Base-by-base conservation (phyloP, 2,329 filamentous ascomycete genomes). In the Paracorniculantispora psalliotae region DNA sequence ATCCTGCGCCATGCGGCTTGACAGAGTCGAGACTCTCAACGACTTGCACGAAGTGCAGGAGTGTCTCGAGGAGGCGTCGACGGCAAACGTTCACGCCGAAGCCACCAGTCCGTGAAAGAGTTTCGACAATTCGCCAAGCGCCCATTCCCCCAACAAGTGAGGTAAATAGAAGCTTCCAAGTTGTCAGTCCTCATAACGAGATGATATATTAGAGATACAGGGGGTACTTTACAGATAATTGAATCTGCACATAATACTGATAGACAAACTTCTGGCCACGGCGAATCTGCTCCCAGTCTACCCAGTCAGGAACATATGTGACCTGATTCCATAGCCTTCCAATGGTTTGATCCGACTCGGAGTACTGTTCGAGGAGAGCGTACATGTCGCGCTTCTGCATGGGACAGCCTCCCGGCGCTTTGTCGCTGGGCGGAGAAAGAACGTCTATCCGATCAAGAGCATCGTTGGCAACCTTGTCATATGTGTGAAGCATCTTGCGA, bases 21-120 rank as follows among this genome's bases (percentile, higher is more conserved):
- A 93, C 83, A 4, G 82, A 83, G 25, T 83, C 79, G 2, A 90
- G 67, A 7, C 84, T 85, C 46, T 78, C 75, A 4, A 88, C 88
- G 51, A 89, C 86, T 68, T 91, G 86, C 6, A 92, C 79, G 13
- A 90, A 83, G 70, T 90, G 86, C 68, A 92, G 89, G 2, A 87
- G 87, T 1, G 90, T 92, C 71, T 92, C 88, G 28, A 80, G 71
- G 15, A 81, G 73, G 4, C 90, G 79, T 17, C 84, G 81, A 60
- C 83, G 80, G 4, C 88, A 87, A 3, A 89, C 84, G 63, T 84
- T 83, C 1, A 82, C 80, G 13, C 82, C 82, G 69, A 92, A 93
- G 0, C 89, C 89, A 13, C 89, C 89, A 0, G 90, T 92, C 21
- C 88, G 79, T 3, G 86, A 80, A 12, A 93, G 77, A 0, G 88